Base-by-base conservation (phyloP, 2,329 filamentous ascomycete genomes). In the Colletotrichum musae region DNA sequence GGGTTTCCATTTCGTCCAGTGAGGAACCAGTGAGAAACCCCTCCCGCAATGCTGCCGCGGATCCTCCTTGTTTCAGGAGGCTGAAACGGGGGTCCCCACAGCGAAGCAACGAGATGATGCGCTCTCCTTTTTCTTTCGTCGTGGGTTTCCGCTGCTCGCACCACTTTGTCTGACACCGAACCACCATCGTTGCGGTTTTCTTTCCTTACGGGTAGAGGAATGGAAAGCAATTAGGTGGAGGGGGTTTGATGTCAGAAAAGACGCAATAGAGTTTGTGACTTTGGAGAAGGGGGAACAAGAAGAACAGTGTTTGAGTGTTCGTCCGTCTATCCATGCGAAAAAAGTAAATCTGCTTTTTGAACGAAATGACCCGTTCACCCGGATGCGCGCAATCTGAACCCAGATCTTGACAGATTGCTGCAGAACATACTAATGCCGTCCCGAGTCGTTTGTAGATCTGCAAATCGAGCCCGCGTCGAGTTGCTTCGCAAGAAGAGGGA, bases 21-120 rank as follows among this genome's bases (percentile, higher is more conserved):
- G 21, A 24, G 21, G 21, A 24, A 24, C 21, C 21, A 24, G 21
- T 24, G 21, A 24, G 21, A 4, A 24, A 4, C 21, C 21, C 21
- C 21, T 24, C 21, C 21, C 4, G 32, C 10, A 36, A 32, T 10
- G 32, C n/a, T 9, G 24, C 32, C 56, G 65, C 39, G 41, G 47
- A 54, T 64, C 53, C 62, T 69, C 62, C 62, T 52, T 60, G 66
- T 69, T 69, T 69, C 66, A 69, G 66, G 66, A 61, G 66, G 51
- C 62, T 69, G 66, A 66, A 69, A 69, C 66, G 56, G 26, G 26
- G 9, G 7, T 48, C 28, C 43, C 54, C 62, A 57, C 66, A 36
- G 21, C 45, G 50, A 21, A 45, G 32, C 43, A 43, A 32, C 45
- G 66, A 39, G 36, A 50, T 18, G 41, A 47, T 7, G 28, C 7